Percentiles rank a stretch among this genome's conserved stretches.
phyloP scores from a whole-genome alignment of 2,329 filamentous ascomycete genomes.

The Diaporthe ilicicola region DNA sequence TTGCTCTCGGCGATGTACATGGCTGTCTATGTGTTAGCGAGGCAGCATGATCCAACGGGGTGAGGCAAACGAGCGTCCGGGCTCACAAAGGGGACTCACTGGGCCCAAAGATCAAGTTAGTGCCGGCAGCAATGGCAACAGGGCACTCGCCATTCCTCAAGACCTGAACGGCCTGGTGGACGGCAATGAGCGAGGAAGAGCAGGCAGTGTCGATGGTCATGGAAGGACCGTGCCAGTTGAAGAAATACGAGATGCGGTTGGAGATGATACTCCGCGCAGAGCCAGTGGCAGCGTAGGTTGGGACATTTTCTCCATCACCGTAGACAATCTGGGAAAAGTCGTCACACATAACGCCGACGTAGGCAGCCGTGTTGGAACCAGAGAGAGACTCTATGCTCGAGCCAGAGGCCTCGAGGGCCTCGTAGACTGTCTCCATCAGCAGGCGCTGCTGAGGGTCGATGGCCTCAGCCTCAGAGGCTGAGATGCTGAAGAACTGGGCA shows the following conservation, averaged over 20 bases:
- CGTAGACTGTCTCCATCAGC: conserved; percentile 37
- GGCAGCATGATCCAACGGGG: not conserved
- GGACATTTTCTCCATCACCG: conserved; percentile 34
- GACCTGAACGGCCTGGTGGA: conserved; percentile 48
- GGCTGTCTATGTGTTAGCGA: not conserved
- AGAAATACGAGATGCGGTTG: conserved; percentile 51
- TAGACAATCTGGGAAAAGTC: conserved; percentile 38
- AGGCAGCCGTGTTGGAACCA: conserved; percentile 42
- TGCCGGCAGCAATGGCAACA: conserved; percentile 45
- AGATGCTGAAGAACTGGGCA: conserved; percentile 41
- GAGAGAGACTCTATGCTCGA: conserved; percentile 32
- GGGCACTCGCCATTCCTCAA: conserved; percentile 43
- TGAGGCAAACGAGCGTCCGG: too few species aligned
- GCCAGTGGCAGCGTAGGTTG: conserved; percentile 45
- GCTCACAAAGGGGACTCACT: too few species aligned
- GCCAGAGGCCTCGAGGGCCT: conserved; percentile 37
- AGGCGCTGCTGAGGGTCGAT: conserved; percentile 34
- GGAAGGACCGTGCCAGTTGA: conserved; percentile 49
- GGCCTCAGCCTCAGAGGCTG: conserved; percentile 35
- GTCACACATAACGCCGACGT: conserved; percentile 37
- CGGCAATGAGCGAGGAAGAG: conserved; percentile 48
- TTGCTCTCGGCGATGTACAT: conserved; percentile 46
- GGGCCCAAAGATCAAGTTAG: conserved; percentile 46
- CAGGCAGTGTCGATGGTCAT: conserved; percentile 56
- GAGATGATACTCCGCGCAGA: conserved; percentile 42